Evolutionary conservation across 768 basidiomycete genomes (phyloP).

Genomic region (Russula brevipes): DNA sequence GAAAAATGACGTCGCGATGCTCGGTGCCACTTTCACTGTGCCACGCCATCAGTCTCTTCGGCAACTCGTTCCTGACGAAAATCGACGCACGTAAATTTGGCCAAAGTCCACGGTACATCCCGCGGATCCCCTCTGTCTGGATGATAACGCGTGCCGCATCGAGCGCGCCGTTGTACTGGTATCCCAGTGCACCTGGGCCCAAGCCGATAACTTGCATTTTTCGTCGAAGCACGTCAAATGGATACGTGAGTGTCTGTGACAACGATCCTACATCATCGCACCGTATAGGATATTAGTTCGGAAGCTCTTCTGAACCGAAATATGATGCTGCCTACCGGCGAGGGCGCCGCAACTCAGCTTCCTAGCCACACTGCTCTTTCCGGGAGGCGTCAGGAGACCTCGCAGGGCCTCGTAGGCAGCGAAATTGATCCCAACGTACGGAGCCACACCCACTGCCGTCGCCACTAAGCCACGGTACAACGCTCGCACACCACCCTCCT

Average conservation of each 20-base stretch:
- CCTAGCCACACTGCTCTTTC: slow-evolving; percentile 57
- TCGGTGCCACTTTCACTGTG: slow-evolving; percentile 85
- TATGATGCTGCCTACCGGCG: slow-evolving; percentile 50
- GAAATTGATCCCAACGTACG: slow-evolving; percentile 86
- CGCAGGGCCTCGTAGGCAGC: slow-evolving; percentile 86
- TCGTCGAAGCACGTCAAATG: slow-evolving; percentile 88
- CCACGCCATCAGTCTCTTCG: slow-evolving; percentile 5
- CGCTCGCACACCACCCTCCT: slow-evolving; percentile 86
- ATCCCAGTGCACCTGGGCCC: slow-evolving; percentile 44
- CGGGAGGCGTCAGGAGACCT: slow-evolving; percentile 74
- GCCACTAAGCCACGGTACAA: slow-evolving; percentile 82
- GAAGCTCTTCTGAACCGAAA: background rate
- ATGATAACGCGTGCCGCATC: slow-evolving; percentile 71
- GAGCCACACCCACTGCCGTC: slow-evolving; percentile 86
- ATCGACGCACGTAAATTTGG: slow-evolving; percentile 71
- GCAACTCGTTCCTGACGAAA: background rate
- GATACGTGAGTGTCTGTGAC: slow-evolving; percentile 92
- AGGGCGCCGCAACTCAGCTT: slow-evolving; percentile 84
- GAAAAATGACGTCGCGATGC: slow-evolving; percentile 83
- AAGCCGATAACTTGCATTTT: slow-evolving; percentile 95
- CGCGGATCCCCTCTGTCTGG: slow-evolving; percentile 65
- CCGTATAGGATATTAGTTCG: slow-evolving; percentile 12
- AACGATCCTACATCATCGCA: slow-evolving; percentile 55
- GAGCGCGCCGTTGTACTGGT: slow-evolving; percentile 74
- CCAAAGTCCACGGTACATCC: slow-evolving; percentile 84